phyloP scores from a whole-genome alignment of 345 rosid genomes.

The Arabidopsis thaliana region TAIR10.1 NC_003070.9:18952501-18953000 shows the following conservation, averaged over 20 bases:
- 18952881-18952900: neutral
- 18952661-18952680: neutral
- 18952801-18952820: conserved; percentile 2
- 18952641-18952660: conserved; percentile 2
- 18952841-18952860: conserved; percentile 1
- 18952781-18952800: neutral
- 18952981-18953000: conserved; percentile 7
- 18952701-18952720: neutral
- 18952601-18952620: neutral
- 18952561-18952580: conserved; percentile 29
- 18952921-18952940: conserved; percentile 23
- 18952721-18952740: neutral
- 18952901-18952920: neutral
- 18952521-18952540: conserved; percentile 30
- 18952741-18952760: neutral
- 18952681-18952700: neutral
- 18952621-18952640: conserved; percentile 18
- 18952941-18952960: neutral
- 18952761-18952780: conserved; percentile 2
- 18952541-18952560: conserved; percentile 35
- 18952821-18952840: neutral
- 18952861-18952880: neutral
- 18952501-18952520: conserved; percentile 31
- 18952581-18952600: conserved; percentile 8
- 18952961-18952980: neutral